Conservation (phyloP, 345 rosid species). For the Eucalyptus curtisii region DNA sequence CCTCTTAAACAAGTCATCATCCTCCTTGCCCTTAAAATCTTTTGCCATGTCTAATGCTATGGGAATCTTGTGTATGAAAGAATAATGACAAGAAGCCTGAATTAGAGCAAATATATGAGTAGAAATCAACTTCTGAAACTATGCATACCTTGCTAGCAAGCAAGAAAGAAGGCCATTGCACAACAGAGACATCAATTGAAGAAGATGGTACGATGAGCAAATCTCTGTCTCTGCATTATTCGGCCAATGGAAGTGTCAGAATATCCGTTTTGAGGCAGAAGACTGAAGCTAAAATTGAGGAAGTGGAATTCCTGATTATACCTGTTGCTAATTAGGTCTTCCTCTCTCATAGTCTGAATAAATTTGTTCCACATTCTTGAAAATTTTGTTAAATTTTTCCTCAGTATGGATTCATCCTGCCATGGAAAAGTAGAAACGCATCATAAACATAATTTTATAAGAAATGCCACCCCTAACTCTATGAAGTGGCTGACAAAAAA, state of each 20-base stretch:
- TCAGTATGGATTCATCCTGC: conserved; percentile 44
- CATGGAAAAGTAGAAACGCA: not conserved
- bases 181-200: conserved; percentile 49
- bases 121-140: not conserved
- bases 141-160: conserved; percentile 88
- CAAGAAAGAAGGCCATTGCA: conserved; percentile 97
- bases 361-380: conserved; percentile 88
- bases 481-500: not conserved
- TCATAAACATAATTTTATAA: not conserved
- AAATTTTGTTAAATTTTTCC: conserved; percentile 53
- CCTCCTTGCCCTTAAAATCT: conserved; percentile 77
- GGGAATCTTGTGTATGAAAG: conserved; percentile 52
- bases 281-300: not conserved
- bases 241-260: conserved; percentile 2
- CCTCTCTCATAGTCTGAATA: conserved; percentile 67
- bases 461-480: not conserved
- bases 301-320: conserved; percentile 6
- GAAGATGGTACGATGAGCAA: conserved; percentile 85
- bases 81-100: not conserved
- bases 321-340: conserved; percentile 85
- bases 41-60: conserved; percentile 99
- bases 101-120: not conserved
- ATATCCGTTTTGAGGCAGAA: not conserved
- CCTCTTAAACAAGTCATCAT: conserved; percentile 63
- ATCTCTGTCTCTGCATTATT: conserved; percentile 56